phyloP scores from a whole-genome alignment of 192 early-diverging fungal genomes.

The Gigaspora rosea region DNA sequence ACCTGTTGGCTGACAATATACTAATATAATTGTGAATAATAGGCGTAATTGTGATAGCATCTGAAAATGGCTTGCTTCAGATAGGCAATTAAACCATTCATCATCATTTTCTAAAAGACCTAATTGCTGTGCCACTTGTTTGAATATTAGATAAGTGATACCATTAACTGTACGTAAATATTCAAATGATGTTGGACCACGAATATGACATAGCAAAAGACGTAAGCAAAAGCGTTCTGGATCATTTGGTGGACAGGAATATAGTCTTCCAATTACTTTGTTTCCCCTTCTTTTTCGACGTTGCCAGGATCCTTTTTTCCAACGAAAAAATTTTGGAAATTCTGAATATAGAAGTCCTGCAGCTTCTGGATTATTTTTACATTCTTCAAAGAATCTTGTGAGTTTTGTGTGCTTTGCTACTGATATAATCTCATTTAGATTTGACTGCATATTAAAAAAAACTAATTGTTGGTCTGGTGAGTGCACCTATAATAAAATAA shows the following conservation, averaged over 20 bases:
- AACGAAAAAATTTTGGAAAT: slow-evolving; percentile 22
- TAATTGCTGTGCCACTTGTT: slow-evolving; percentile 18
- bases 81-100: slow-evolving; percentile 14
- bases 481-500: slow-evolving; percentile 22
- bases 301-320: not conserved
- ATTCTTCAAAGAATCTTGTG: slow-evolving; percentile 21
- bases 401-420: not conserved
- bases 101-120: slow-evolving; percentile 32
- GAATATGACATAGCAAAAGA: slow-evolving; percentile 8
- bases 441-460: not conserved
- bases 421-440: not conserved
- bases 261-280: slow-evolving; percentile 7
- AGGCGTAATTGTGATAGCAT: slow-evolving; percentile 4
- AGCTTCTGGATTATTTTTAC: not conserved
- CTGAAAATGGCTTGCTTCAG: not conserved
- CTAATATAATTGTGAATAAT: slow-evolving; percentile 31
- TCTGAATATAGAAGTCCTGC: slow-evolving; percentile 16
- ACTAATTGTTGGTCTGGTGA: slow-evolving; percentile 14
- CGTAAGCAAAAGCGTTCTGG: slow-evolving; percentile 33
- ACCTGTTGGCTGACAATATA: slow-evolving; percentile 4
- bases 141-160: slow-evolving; percentile 19
- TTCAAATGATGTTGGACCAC: slow-evolving; percentile 29
- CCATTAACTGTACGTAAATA: slow-evolving; percentile 28
- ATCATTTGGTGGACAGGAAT: slow-evolving; percentile 8
- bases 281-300: not conserved